Base-by-base conservation (phyloP, 2,329 filamentous ascomycete species). In the Bipolaris victoriae region DNA sequence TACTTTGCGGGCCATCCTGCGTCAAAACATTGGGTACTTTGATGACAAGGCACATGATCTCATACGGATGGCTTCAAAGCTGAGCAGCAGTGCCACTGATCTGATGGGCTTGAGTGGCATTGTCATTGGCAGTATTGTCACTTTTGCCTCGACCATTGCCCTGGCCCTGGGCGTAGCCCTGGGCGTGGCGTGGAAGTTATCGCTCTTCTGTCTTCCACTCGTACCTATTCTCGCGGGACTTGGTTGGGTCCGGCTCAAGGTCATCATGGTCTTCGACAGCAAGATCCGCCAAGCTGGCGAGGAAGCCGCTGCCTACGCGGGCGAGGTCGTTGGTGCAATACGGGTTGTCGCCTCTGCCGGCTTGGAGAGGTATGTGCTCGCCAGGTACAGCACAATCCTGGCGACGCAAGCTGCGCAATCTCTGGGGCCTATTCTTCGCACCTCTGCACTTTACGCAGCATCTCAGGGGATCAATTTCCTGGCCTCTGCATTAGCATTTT, bases 371-470 rank as follows among this genome's bases (percentile, higher is more conserved):
- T 26, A 26, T 26, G 24, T 26, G 24, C 24, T 26, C 24, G 7
- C 5, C 24, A 26, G 7, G 7, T 26, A 26, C 9, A 26, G 24
- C 24, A 26, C 24, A 2, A 36, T 36, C 13, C 33, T 36, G 11
- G n/a, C 11, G 2, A 3, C 33, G 11, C 11, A 36, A 13, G n/a
- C 33, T 13, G n/a, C 33, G 2, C 33, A n/a, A n/a, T 36, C n/a
- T n/a, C n/a, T 36, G 13, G 11, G 33, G 4, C 11, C n/a, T 13
- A 36, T 15, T n/a, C n/a, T 36, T 15, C 33, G 83, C 73, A 83
- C 84, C 7, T 89, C 86, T 6, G 63, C 90, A 5, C 73, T 92
- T 10, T 90, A 90, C 66, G 88, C 87, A 0, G 84, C 89, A 40
- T 87, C 88, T 1, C 88, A 92, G 63, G 90, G 87, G 67, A 79